These are phyloP conservation scores for Bruguiera hainesii DNA, from an alignment of 441 rosid species.

Conservation along the genomic window DNA sequence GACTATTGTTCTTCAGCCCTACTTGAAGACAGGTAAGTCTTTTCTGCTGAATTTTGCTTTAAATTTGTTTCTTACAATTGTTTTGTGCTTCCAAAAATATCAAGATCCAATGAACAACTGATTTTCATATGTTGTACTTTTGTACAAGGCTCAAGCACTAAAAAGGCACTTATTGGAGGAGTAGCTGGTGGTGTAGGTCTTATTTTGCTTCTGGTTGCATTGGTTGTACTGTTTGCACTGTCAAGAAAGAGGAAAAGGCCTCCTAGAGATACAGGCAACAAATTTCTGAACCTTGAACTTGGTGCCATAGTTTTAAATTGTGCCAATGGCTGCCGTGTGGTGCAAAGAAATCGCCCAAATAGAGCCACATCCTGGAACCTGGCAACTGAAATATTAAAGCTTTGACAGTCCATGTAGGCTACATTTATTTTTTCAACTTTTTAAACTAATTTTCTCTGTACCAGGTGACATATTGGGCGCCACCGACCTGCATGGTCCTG, in stretches of 20 bases:
- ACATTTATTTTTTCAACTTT: neutral
- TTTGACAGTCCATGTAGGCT: too few relatives aligned
- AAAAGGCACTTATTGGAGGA: slow-evolving; percentile 35
- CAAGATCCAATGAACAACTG: neutral
- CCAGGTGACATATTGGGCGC: slow-evolving; percentile 35
- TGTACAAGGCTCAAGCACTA: slow-evolving; percentile 24
- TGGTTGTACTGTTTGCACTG: slow-evolving; percentile 28
- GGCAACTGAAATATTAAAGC: too few relatives aligned
- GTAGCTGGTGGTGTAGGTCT: slow-evolving; percentile 34
- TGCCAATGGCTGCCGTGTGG: too few relatives aligned
- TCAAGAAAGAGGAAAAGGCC: slow-evolving; percentile 20
- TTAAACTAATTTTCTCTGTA: neutral
- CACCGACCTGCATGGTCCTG: slow-evolving; percentile 43
- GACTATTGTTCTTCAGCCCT: slow-evolving; percentile 30
- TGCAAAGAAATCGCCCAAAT: too few relatives aligned
- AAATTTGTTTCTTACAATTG: neutral
- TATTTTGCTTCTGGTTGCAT: slow-evolving; percentile 20
- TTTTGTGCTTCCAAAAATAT: neutral
- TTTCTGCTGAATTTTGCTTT: neutral
- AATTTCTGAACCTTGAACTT: too few relatives aligned
- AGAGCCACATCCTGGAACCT: too few relatives aligned
- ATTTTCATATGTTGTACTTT: neutral
- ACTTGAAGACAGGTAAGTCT: slow-evolving; percentile 19
- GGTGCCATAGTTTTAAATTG: too few relatives aligned
- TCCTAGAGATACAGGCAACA: slow-evolving; percentile 28